Percentiles rank a stretch among this genome's conserved stretches.
Evolutionary conservation across 2,329 filamentous ascomycete species (phyloP).

Genomic region (Dichotomopilus funicola): DNA sequence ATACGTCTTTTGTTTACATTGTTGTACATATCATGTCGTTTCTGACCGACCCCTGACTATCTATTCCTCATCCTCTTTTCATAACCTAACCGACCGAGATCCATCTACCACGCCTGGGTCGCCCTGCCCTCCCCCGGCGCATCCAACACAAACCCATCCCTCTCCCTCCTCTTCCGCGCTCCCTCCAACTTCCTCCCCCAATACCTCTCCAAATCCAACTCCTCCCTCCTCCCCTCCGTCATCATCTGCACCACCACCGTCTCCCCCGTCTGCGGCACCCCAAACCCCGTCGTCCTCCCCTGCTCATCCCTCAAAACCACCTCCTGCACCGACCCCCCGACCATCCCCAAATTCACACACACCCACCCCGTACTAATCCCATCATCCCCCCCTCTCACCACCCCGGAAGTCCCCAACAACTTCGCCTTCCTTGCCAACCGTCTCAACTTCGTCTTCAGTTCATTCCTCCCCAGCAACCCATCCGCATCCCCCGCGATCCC

Average conservation of each 20-base stretch:
- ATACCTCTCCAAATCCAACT: conserved; percentile 47
- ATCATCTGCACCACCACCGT: conserved; percentile 53
- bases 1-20: neutral
- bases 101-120: too few relatives aligned
- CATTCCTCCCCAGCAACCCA: conserved; percentile 81
- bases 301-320: conserved; percentile 39
- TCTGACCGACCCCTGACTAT: too few relatives aligned
- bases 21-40: too few relatives aligned
- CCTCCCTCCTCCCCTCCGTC: conserved; percentile 46
- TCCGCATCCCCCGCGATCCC: conserved; percentile 73
- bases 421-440: conserved; percentile 76
- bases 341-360: conserved; percentile 78
- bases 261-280: conserved; percentile 42
- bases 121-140: too few relatives aligned
- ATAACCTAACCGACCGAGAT: too few relatives aligned
- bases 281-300: conserved; percentile 71
- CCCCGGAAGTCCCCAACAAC: conserved; percentile 66
- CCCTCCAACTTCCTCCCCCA: conserved; percentile 41
- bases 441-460: conserved; percentile 79
- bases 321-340: conserved; percentile 50
- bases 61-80: too few relatives aligned
- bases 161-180: conserved; percentile 8
- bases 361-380: conserved; percentile 93
- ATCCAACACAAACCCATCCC: too few relatives aligned
- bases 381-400: conserved; percentile 62